Percentiles rank a stretch among this genome's conserved stretches.
Evolutionary conservation across 2,329 filamentous ascomycete species (phyloP).

Genomic region (Chlorencoelia australis): DNA sequence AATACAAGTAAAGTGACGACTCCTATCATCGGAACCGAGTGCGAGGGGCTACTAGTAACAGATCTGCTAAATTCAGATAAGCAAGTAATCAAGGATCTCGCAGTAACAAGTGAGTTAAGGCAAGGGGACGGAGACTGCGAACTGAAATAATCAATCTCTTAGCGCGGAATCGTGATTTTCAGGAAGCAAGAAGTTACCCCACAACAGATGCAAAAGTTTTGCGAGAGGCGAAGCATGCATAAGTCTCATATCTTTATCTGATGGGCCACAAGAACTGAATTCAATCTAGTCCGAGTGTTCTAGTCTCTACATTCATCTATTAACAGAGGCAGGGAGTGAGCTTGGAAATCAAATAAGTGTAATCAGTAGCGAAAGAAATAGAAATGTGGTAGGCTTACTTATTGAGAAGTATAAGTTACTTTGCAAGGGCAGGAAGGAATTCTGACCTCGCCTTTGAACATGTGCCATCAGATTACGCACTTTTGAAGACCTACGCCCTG

Average conservation of each 20-base stretch:
- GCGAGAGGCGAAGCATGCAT: slow-evolving; percentile 13
- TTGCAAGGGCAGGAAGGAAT: slow-evolving; percentile 40
- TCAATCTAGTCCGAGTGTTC: slow-evolving; percentile 27
- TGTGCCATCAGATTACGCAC: slow-evolving; percentile 43
- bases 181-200: slow-evolving; percentile 37
- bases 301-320: slow-evolving; percentile 44
- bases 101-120: slow-evolving; percentile 27
- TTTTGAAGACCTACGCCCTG: slow-evolving; percentile 39
- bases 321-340: slow-evolving; percentile 40
- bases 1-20: no score
- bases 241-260: background rate
- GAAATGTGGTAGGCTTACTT: slow-evolving; percentile 29
- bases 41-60: no score
- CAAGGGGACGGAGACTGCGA: background rate
- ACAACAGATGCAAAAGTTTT: slow-evolving; percentile 34
- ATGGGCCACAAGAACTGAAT: no score
- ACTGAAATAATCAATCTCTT: slow-evolving; percentile 44
- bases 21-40: no score
- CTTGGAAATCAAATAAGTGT: slow-evolving; percentile 45
- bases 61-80: no score
- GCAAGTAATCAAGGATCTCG: slow-evolving; percentile 46
- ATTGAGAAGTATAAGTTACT: slow-evolving; percentile 42
- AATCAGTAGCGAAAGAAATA: slow-evolving; percentile 36
- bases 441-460: slow-evolving; percentile 45
- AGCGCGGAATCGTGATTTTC: slow-evolving; percentile 47